phyloP scores from a whole-genome alignment of 306 rosid species.

The Delonix regia region DNA sequence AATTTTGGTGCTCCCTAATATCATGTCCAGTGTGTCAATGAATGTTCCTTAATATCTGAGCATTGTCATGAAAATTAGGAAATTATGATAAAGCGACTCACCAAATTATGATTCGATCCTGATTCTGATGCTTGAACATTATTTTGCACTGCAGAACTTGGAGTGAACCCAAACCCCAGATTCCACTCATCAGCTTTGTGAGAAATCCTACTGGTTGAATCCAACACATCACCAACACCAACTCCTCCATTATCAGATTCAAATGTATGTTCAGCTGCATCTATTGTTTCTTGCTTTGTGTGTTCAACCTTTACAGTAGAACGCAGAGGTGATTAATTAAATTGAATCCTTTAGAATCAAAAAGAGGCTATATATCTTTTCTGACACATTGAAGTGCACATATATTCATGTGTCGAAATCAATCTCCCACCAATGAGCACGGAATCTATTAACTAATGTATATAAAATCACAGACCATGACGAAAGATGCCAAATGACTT shows the following conservation, averaged over 20 bases:
- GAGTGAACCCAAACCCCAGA: slow-evolving; percentile 56
- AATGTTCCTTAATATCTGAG: slow-evolving; percentile 9
- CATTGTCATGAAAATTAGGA: slow-evolving; percentile 27
- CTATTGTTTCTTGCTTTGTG: slow-evolving; percentile 36
- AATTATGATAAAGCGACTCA: slow-evolving; percentile 45
- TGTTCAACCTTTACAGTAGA: slow-evolving; percentile 49
- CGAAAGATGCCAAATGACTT: neutral
- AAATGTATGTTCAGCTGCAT: slow-evolving; percentile 32
- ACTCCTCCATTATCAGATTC: slow-evolving; percentile 39
- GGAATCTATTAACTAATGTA: neutral
- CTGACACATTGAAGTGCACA: slow-evolving; percentile 1
- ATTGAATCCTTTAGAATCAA: neutral
- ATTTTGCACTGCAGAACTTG: slow-evolving; percentile 39
- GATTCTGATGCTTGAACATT: slow-evolving; percentile 38
- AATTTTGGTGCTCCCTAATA: slow-evolving; percentile 55
- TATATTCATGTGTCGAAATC: neutral
- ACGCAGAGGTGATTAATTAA: slow-evolving; percentile 37
- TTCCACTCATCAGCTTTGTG: slow-evolving; percentile 50
- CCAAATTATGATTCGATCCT: slow-evolving; percentile 49
- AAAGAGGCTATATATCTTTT: neutral
- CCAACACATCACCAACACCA: slow-evolving; percentile 38
- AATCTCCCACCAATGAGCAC: slow-evolving; percentile 19
- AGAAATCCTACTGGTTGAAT: slow-evolving; percentile 50
- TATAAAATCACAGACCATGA: slow-evolving; percentile 16
- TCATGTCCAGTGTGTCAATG: slow-evolving; percentile 36